phyloP scores from a whole-genome alignment of 345 rosid species.

The Ceriops zippeliana region DNA sequence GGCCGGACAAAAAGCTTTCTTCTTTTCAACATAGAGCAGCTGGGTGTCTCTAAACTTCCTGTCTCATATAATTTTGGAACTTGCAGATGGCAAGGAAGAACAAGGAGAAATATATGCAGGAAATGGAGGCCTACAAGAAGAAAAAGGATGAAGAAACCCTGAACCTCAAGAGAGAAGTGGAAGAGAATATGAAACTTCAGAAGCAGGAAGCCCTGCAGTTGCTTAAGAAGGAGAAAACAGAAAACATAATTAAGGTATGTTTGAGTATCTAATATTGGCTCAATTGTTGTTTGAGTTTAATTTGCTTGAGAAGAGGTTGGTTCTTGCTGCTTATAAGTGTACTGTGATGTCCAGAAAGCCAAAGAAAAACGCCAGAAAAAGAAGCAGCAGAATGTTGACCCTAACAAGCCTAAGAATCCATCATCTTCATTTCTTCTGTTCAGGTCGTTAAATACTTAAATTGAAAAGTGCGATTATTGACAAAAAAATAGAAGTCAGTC shows the following conservation, averaged over 20 bases:
- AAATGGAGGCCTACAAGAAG: conserved; percentile 80
- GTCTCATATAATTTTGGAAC: background rate
- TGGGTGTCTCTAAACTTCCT: no score
- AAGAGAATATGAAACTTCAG: conserved; percentile 75
- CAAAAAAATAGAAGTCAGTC: no score
- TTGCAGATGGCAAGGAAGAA: conserved; percentile 70
- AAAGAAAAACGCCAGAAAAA: conserved; percentile 56
- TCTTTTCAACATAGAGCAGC: no score
- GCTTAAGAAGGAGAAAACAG: conserved; percentile 90
- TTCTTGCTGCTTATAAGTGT: no score
- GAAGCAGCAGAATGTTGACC: conserved; percentile 63
- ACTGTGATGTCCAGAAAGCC: conserved; percentile 44
- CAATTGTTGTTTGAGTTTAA: no score
- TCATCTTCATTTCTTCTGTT: conserved; percentile 79
- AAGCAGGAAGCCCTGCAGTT: conserved; percentile 86
- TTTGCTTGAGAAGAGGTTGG: no score
- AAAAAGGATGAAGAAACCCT: conserved; percentile 66
- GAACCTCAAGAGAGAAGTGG: conserved; percentile 59
- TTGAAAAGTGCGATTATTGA: no score
- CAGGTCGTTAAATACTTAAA: conserved; percentile 24
- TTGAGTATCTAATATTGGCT: background rate
- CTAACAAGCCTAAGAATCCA: conserved; percentile 92
- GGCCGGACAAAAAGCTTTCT: no score
- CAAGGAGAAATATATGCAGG: conserved; percentile 68
- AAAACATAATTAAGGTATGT: conserved; percentile 72